phyloP scores from a whole-genome alignment of 208 protist genomes.

The Trichomonas gallinae region DNA sequence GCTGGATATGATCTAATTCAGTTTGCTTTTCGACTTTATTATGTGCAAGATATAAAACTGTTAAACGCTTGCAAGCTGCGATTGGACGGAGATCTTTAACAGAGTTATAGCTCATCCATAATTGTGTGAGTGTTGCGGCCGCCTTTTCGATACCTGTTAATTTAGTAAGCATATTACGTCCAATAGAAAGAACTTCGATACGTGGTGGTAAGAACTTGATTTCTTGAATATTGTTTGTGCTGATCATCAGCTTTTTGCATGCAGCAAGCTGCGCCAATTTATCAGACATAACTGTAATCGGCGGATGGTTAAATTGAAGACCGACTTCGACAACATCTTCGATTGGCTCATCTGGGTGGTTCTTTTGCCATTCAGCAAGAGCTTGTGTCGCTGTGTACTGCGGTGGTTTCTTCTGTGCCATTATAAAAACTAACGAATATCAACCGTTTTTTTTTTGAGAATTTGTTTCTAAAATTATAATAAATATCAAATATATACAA shows the following conservation, averaged over 20 bases:
- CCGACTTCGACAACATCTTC: neutral
- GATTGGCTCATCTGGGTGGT: neutral
- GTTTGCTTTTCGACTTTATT: neutral
- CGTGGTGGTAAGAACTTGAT: neutral
- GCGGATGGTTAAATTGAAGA: neutral
- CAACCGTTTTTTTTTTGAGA: neutral
- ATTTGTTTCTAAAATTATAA: too few species aligned
- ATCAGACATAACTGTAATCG: neutral
- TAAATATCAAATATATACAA: too few species aligned
- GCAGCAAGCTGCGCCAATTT: neutral
- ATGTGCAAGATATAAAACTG: neutral
- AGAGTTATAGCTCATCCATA: slow-evolving; percentile 8
- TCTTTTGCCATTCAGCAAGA: neutral
- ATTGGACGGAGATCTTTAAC: neutral
- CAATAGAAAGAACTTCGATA: slow-evolving; percentile 4
- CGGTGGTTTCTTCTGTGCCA: neutral
- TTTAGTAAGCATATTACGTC: neutral
- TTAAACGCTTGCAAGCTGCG: neutral
- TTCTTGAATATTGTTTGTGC: slow-evolving; percentile 12
- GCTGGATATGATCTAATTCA: neutral
- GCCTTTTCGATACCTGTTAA: neutral
- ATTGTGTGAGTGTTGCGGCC: neutral
- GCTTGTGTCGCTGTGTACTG: neutral
- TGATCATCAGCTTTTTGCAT: neutral
- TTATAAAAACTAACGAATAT: neutral